phyloP scores from a whole-genome alignment of 2,329 filamentous ascomycete genomes.

The Trichothecium sympodiale region DNA sequence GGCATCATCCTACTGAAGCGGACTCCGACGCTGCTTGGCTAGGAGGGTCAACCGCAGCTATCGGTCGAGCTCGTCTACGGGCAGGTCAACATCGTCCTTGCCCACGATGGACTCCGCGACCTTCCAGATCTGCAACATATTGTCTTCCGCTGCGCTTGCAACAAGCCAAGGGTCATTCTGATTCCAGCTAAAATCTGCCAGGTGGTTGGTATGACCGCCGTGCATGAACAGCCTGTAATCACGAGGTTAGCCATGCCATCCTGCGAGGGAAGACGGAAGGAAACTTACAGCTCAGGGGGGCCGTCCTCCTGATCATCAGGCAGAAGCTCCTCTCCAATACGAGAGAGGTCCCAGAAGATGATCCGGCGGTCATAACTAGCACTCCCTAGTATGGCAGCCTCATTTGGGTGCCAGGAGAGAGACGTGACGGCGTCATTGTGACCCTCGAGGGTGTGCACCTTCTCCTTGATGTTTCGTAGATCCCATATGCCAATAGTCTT shows the following conservation, averaged over 20 bases:
- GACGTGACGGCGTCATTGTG: constrained; percentile 87
- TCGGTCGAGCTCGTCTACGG: constrained; percentile 65
- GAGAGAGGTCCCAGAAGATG: constrained; percentile 91
- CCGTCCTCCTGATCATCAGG: constrained; percentile 94
- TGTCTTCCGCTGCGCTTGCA: constrained; percentile 91
- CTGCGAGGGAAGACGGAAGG: neutral
- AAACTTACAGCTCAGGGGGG: constrained; percentile 76
- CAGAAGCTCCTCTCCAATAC: constrained; percentile 86
- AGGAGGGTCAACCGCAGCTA: constrained; percentile 25
- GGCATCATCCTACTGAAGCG: neutral
- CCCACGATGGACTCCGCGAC: constrained; percentile 73
- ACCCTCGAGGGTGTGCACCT: constrained; percentile 80
- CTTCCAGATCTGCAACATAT: constrained; percentile 91
- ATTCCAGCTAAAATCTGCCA: constrained; percentile 98
- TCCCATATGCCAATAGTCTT: constrained; percentile 96
- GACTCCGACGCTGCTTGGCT: neutral
- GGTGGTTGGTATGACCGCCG: constrained; percentile 91
- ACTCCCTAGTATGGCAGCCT: constrained; percentile 79
- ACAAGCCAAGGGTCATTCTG: constrained; percentile 94
- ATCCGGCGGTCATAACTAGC: constrained; percentile 88
- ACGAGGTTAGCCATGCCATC: constrained; percentile 10
- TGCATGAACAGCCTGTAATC: constrained; percentile 80
- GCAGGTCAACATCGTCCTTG: constrained; percentile 63
- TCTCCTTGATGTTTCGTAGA: constrained; percentile 78
- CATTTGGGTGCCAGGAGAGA: constrained; percentile 86